Evolutionary conservation across 2,329 filamentous ascomycete genomes (phyloP).

Genomic region (Ceratocystiopsis minuta): DNA sequence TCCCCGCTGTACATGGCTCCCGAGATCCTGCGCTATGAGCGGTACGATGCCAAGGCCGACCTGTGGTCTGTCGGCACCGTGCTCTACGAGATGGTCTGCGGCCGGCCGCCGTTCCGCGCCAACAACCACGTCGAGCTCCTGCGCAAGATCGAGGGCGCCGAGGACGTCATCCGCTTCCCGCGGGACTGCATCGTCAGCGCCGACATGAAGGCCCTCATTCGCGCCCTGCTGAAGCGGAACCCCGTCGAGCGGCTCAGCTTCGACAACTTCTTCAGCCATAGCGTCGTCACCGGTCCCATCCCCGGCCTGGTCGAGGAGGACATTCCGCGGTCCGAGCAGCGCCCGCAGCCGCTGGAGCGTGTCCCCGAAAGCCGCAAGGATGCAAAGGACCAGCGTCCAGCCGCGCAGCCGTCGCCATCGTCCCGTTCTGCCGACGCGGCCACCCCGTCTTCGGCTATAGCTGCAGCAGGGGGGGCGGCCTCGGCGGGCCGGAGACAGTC

Average conservation of each 20-base stretch:
- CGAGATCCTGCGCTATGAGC: conserved; percentile 91
- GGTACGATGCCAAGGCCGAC: conserved; percentile 93
- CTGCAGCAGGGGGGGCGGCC: neutral
- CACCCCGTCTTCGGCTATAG: neutral
- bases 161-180: conserved; percentile 72
- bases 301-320: conserved; percentile 71
- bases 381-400: neutral
- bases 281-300: conserved; percentile 56
- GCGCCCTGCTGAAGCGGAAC: conserved; percentile 64
- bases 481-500: conserved; percentile 18
- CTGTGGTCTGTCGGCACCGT: conserved; percentile 96
- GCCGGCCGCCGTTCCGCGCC: conserved; percentile 77
- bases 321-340: conserved; percentile 22
- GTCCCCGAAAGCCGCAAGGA: conserved; percentile 9
- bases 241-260: conserved; percentile 76
- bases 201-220: conserved; percentile 66
- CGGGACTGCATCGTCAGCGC: conserved; percentile 52
- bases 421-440: neutral
- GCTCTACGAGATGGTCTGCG: conserved; percentile 85
- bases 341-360: conserved; percentile 2
- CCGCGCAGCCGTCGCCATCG: neutral
- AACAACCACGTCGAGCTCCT: conserved; percentile 89
- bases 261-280: conserved; percentile 63
- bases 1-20: conserved; percentile 98
- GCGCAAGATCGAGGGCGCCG: conserved; percentile 74